Evolutionary conservation across 2,329 filamentous ascomycete species (phyloP), one percentile per base, ranked within the genome.

Genomic region (Leptoxyphium fumago): DNA sequence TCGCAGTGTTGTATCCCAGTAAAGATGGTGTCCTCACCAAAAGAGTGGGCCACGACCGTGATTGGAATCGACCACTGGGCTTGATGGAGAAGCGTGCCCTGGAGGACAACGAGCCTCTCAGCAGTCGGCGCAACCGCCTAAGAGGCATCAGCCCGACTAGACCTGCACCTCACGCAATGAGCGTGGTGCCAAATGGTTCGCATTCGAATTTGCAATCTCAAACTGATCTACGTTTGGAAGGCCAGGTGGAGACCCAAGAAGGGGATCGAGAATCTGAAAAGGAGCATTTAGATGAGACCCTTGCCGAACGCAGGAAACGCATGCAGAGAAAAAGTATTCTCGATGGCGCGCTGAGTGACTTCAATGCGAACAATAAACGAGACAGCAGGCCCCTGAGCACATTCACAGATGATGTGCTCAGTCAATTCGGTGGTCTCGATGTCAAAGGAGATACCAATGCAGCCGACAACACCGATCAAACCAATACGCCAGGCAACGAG

Each of bases 81-180:
- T 62, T 91, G 45, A 80, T 91, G 69, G 83, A 93, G 58, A 78
- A 77, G 54, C 78, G 85, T 40, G 82, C 93, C 46, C 67, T 91
- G 51, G 91, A 98, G 60, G 91, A 98, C 55, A 91, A 87, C 44
- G 91, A 96, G 60, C 88, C 91, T 0, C 69, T 95, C 15, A 87
- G 82, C 54, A 73, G 73, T 34, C 80, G 88, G 2, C 78, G 84
- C 40, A 82, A 81, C 36, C 74, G 88, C 45, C 70, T 95, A 6
- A 74, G 80, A 38, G 84, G 84, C 32, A 70, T 74, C 13, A 41
- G 48, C 26, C 44, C 44, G 13, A 29, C 52, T 55, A 11, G 46
- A 43, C 9, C 59, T 55, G 42, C 54, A 50, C 17, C 45, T 48
- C 5, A 51, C 43, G n/a, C 49, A 48, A 13, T 36, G 11, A 9